Evolutionary conservation across 2,329 filamentous ascomycete genomes (phyloP), one percentile per base, ranked within the genome.

Genomic region (Colletotrichum eleusines): DNA sequence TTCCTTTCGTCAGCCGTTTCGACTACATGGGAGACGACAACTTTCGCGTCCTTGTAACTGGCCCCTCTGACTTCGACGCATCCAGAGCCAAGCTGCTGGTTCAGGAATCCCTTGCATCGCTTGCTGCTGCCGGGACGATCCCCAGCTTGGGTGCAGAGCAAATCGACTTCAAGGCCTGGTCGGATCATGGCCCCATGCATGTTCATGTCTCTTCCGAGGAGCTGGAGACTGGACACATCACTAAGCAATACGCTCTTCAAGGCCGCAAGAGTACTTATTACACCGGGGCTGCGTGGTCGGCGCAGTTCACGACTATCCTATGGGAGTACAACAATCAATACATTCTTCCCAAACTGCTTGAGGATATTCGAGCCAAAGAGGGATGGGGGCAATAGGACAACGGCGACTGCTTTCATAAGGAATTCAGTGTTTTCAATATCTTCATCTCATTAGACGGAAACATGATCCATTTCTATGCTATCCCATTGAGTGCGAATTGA

Each of bases 241-340:
- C 79, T 54, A 65, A 80, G 7, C 72, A 81, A 50, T 80, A 82
- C 48, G 76, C 73, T 0, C 74, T 84, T n/a, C 81, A 84, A 74
- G 82, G 82, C 2, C 71, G 76, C 46, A 74, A 76, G 9, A 78
- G 76, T n/a, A 85, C 81, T 1, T 84, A 77, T 74, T 84, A 80
- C 64, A 82, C 82, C 0, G 82, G 80, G 0, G 80, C 74, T 3
- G 77, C 78, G 1, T 81, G 76, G 66, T 66, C 76, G 3, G 74
- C 72, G 16, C 77, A 81, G 59, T 80, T 80, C 59, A 75, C 77
- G 46, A 75, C 78, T 1, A 74, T 78, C 6, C 46, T 81, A 14
- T 81, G 79, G 80, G 74, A 75, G 31, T 80, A 76, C 69, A 80
- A 78, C 59, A 76, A 79, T 61, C 57, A 74, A n/a, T 72, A 31